phyloP scores from a whole-genome alignment of 1,284 basidiomycete genomes.

The Singerocomus inundabilis region DNA sequence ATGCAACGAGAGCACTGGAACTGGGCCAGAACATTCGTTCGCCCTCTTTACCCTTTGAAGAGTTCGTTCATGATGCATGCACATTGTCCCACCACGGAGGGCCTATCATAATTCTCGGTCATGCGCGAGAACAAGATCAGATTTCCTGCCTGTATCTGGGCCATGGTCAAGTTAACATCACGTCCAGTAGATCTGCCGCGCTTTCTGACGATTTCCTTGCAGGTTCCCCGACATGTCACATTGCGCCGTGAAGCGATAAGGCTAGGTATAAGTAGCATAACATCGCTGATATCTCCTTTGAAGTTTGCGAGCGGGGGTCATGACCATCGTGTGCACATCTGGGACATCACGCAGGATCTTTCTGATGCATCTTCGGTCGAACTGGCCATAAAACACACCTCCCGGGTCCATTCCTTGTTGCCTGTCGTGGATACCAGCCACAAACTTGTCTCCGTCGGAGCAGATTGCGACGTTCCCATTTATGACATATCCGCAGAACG shows the following conservation, averaged over 20 bases:
- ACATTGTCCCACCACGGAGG: conserved; percentile 31
- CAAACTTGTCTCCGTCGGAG: conserved; percentile 48
- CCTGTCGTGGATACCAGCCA: conserved; percentile 43
- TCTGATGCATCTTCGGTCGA: conserved; percentile 30
- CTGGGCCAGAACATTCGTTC: conserved; percentile 17
- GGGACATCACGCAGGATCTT: conserved; percentile 39
- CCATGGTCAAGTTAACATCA: conserved; percentile 24
- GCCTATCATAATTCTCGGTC: conserved; percentile 37
- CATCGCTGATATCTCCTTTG: conserved; percentile 38
- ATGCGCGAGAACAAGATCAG: conserved; percentile 39
- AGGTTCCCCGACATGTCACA: conserved; percentile 12
- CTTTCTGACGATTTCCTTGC: conserved; percentile 11
- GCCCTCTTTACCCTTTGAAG: conserved; percentile 20
- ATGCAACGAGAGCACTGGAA: conserved; percentile 17
- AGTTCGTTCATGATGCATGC: conserved; percentile 45
- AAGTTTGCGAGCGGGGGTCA: conserved; percentile 51
- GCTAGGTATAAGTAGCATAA: conserved; percentile 43
- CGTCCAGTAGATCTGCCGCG: background rate
- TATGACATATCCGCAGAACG: conserved; percentile 49
- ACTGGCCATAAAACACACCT: conserved; percentile 44
- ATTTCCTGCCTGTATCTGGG: conserved; percentile 27
- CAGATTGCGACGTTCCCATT: conserved; percentile 44
- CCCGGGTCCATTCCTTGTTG: conserved; percentile 44
- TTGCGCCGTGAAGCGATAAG: conserved; percentile 36
- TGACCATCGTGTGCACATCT: conserved; percentile 48